Base-by-base conservation (phyloP, 2,329 filamentous ascomycete genomes). In the Aspergillus pseudotamarii region DNA sequence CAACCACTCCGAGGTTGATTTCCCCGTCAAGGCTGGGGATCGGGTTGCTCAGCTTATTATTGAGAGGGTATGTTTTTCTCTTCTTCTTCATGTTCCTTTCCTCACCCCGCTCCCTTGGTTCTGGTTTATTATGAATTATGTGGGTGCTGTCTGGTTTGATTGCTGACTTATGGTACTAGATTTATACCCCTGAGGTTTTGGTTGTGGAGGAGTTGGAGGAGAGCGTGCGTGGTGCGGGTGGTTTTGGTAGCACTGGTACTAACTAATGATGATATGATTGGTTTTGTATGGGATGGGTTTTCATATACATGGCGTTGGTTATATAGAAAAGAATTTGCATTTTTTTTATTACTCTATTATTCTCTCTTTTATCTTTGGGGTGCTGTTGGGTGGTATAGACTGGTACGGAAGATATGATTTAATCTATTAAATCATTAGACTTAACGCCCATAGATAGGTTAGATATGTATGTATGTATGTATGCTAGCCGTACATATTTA, bases 31-130 rank as follows among this genome's bases (percentile, higher is more conserved):
- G 73, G 89, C 91, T 75, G 94, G 94, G 57, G 95, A 99, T 79
- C 90, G 95, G 59, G 84, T 99, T 73, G 96, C 95, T 48, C 95
- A 99, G 84, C 85, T 99, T 70, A 88, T 99, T 68, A 83, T 99
- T 61, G 95, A 99, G 85, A 88, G 93, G 78, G 85, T 88, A 71
- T 75, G 51, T 28, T 28, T 34, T 36, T 36, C 43, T 48, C 34
- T 32, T 5, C 30, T 12, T 48, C 6, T 59, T 53, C n/a, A 4
- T 19, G 1, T 9, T 11, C 16, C 19, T 11, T 1, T 4, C 19
- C 38, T 16, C 38, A 16, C 38, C 38, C 38, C 6, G 16, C 23
- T 16, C 6, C 9, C 43, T 23, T 45, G n/a, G 11, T 12, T 23
- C 11, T 36, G 14, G 14, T 16, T 16, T 6, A 3, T 16, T 8